Percentiles rank a stretch among this genome's conserved stretches.
Evolutionary conservation across 2,329 filamentous ascomycete genomes (phyloP).

Genomic region (Colletotrichum sp.): DNA sequence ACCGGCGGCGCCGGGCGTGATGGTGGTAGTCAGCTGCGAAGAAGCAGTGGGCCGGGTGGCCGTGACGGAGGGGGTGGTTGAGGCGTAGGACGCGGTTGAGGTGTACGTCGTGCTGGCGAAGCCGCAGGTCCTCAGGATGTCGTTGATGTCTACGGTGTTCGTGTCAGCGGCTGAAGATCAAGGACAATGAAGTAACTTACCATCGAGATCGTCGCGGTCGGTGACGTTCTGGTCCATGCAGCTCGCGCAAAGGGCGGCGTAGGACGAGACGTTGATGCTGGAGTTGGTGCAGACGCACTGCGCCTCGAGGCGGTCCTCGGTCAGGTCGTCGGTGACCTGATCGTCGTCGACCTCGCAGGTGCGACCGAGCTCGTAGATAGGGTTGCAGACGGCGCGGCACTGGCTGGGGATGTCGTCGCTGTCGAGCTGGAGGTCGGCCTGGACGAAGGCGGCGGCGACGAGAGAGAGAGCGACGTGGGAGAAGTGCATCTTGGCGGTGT

Average conservation of each 20-base stretch:
- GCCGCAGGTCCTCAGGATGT: conserved; percentile 24
- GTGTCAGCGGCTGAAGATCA: too few relatives aligned
- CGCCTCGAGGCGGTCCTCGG: conserved; percentile 39
- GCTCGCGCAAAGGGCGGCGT: conserved; percentile 34
- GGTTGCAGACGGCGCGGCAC: conserved; percentile 23
- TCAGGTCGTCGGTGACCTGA: conserved; percentile 31
- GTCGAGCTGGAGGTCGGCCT: conserved; percentile 22
- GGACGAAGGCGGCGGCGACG: conserved; percentile 12
- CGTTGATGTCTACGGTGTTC: conserved; percentile 17
- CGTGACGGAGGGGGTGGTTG: conserved; percentile 8
- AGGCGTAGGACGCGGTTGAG: conserved; percentile 17
- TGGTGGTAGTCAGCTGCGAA: conserved; percentile 23
- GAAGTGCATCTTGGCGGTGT: conserved; percentile 20
- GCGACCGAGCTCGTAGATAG: conserved; percentile 18
- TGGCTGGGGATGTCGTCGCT: conserved; percentile 23
- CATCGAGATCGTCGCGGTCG: conserved; percentile 23
- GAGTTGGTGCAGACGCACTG: conserved; percentile 47
- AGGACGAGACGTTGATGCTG: conserved; percentile 40
- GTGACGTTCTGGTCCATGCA: conserved; percentile 22
- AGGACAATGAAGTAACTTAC: conserved; percentile 2
- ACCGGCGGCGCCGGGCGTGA: conserved; percentile 7
- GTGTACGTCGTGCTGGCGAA: conserved; percentile 22
- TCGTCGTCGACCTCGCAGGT: conserved; percentile 24
- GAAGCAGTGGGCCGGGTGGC: conserved; percentile 17
- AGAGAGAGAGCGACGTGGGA: conserved; percentile 14